Conservation (phyloP, 352 stramenopile genomes). For the Phytopythium chamaehyphon region DNA sequence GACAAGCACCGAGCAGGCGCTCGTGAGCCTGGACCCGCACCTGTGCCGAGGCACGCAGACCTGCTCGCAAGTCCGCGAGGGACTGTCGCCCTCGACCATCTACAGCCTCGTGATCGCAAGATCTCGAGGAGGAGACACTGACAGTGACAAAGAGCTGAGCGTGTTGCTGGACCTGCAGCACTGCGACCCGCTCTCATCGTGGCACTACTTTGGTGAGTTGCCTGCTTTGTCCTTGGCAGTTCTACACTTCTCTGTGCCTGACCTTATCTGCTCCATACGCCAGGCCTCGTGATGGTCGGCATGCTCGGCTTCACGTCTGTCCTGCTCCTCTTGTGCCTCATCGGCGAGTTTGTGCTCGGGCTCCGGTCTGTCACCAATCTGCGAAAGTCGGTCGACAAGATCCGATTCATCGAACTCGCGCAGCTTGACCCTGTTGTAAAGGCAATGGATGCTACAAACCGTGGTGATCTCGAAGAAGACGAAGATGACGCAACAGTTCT, state of each 20-base stretch:
- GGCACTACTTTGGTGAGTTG: constrained; percentile 32
- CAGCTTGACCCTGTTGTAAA: constrained; percentile 20
- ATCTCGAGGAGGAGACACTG: constrained; percentile 7
- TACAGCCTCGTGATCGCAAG: constrained; percentile 45
- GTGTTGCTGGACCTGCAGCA: constrained; percentile 30
- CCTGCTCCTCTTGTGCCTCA: constrained; percentile 32
- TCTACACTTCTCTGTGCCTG: neutral
- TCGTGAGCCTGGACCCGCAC: neutral
- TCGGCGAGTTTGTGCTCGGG: constrained; percentile 42
- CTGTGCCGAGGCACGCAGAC: constrained; percentile 23
- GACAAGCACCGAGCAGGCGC: neutral
- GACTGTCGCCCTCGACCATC: constrained; percentile 25
- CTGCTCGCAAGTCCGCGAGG: constrained; percentile 29
- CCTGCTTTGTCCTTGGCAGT: neutral
- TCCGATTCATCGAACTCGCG: constrained; percentile 34
- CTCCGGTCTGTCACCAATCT: constrained; percentile 38
- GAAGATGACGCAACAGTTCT: too few relatives aligned
- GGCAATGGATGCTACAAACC: too few relatives aligned
- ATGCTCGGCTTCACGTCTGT: constrained; percentile 41
- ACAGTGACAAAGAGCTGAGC: constrained; percentile 3
- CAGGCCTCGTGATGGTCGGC: constrained; percentile 34
- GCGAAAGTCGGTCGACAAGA: constrained; percentile 17
- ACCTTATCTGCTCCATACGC: neutral
- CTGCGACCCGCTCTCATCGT: constrained; percentile 35
- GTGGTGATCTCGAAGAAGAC: too few relatives aligned